Percentiles rank a stretch among this genome's conserved stretches.
These are phyloP conservation scores for Malania oleifera DNA, from an alignment of 164 flowering plant genomes.

Conservation along the genomic window DNA sequence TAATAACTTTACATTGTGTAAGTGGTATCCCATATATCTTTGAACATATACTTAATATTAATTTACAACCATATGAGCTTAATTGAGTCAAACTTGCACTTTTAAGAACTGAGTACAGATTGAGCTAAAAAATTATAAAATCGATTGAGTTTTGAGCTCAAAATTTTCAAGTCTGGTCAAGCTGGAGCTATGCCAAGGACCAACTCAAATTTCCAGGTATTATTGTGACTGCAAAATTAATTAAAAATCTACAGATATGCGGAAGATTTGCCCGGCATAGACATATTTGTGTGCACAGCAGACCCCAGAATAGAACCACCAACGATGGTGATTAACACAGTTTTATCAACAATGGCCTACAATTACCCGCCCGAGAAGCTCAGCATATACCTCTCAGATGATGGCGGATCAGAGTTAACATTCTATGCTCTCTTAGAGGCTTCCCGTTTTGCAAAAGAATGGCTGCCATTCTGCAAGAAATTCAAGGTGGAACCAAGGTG, in stretches of 20 bases:
- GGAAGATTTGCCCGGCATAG: conserved; percentile 24
- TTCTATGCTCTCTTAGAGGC: conserved; percentile 32
- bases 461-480: conserved; percentile 30
- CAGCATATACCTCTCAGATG: conserved; percentile 30
- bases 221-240: too few species aligned
- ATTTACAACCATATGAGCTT: too few species aligned
- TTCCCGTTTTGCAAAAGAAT: conserved; percentile 21
- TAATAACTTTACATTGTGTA: too few species aligned
- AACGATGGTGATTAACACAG: conserved; percentile 27
- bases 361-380: conserved; percentile 33
- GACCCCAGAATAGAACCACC: conserved; percentile 34
- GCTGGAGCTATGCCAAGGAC: too few species aligned
- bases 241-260: conserved; percentile 14
- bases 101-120: too few species aligned
- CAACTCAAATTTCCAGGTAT: too few species aligned
- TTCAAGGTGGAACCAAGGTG: conserved; percentile 26
- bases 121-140: not conserved
- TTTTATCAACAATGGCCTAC: conserved; percentile 31
- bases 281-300: conserved; percentile 38
- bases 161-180: too few species aligned
- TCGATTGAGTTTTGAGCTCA: too few species aligned
- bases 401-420: conserved; percentile 29
- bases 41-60: too few species aligned
- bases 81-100: too few species aligned
- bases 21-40: too few species aligned